phyloP scores from a whole-genome alignment of 2,329 filamentous ascomycete species.

The Aureobasidium namibiae region DNA sequence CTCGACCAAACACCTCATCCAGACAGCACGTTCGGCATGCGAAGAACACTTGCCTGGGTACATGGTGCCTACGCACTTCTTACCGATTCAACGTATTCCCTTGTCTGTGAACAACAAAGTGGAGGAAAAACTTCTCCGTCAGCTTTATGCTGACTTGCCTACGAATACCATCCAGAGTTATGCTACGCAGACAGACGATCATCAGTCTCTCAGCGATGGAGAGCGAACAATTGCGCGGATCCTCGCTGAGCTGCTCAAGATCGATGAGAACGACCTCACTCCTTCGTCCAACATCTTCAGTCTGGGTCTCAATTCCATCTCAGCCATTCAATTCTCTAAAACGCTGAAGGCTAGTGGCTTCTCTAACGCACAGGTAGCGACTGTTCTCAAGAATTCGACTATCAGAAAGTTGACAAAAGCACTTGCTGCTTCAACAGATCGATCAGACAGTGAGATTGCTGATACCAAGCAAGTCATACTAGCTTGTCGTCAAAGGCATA shows the following conservation, averaged over 20 bases:
- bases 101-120: slow-evolving; percentile 86
- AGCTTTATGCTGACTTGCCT: slow-evolving; percentile 55
- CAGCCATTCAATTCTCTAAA: slow-evolving; percentile 61
- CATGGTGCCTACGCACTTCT: slow-evolving; percentile 83
- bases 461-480: slow-evolving; percentile 53
- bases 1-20: slow-evolving; percentile 29
- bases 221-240: slow-evolving; percentile 44
- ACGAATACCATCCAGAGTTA: slow-evolving; percentile 51
- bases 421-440: slow-evolving; percentile 19
- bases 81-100: slow-evolving; percentile 63
- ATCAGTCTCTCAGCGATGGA: slow-evolving; percentile 25
- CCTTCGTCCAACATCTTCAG: slow-evolving; percentile 68
- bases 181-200: slow-evolving; percentile 21
- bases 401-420: slow-evolving; percentile 34
- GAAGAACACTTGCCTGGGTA: slow-evolving; percentile 64
- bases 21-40: slow-evolving; percentile 54
- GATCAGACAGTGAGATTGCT: slow-evolving; percentile 26
- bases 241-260: slow-evolving; percentile 46
- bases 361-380: slow-evolving; percentile 50
- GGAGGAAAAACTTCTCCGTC: slow-evolving; percentile 61
- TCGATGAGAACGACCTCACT: slow-evolving; percentile 38
- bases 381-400: slow-evolving; percentile 53
- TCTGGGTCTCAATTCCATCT: slow-evolving; percentile 81
- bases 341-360: slow-evolving; percentile 58
- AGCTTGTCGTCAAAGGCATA: slow-evolving; percentile 56